Conservation (phyloP, 768 basidiomycete species). For the Polyporus arcularius region DNA sequence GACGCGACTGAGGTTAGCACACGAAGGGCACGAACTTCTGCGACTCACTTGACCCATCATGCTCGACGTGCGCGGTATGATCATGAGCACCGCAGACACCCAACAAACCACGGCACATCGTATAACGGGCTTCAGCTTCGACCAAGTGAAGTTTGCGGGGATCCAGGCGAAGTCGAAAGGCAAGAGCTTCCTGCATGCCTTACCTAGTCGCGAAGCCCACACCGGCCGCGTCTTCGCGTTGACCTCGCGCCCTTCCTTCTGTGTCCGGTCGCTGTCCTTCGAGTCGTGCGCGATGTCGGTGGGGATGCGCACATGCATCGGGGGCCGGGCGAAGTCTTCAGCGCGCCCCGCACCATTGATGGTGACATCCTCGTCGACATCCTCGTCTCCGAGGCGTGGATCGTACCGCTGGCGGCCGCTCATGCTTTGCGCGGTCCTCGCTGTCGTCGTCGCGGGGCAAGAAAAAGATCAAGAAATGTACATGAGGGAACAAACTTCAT, state of each 20-base stretch:
- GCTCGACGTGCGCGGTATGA: constrained; percentile 50
- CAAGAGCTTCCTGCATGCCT: constrained; percentile 8
- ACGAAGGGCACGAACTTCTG: neutral
- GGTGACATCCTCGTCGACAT: constrained; percentile 11
- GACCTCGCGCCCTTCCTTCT: constrained; percentile 1
- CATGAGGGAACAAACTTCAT: neutral
- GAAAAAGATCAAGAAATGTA: neutral
- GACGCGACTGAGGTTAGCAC: neutral
- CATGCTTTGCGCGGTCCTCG: neutral
- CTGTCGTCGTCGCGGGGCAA: neutral
- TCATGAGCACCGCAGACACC: constrained; percentile 58
- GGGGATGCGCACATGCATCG: constrained; percentile 11
- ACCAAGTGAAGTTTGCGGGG: constrained; percentile 53
- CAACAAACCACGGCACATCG: constrained; percentile 65
- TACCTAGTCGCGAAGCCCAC: constrained; percentile 4
- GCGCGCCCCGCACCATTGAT: too few relatives aligned
- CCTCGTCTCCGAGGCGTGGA: constrained; percentile 33
- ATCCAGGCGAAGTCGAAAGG: constrained; percentile 54
- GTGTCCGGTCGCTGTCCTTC: neutral
- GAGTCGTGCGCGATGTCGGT: constrained; percentile 2
- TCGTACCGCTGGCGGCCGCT: constrained; percentile 21
- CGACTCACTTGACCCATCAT: constrained; percentile 59
- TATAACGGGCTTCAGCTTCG: constrained; percentile 62
- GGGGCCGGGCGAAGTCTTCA: neutral
- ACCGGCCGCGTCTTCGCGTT: neutral